Conservation (phyloP, 257 asterid genomes). For the Knoxia roxburghii region DNA sequence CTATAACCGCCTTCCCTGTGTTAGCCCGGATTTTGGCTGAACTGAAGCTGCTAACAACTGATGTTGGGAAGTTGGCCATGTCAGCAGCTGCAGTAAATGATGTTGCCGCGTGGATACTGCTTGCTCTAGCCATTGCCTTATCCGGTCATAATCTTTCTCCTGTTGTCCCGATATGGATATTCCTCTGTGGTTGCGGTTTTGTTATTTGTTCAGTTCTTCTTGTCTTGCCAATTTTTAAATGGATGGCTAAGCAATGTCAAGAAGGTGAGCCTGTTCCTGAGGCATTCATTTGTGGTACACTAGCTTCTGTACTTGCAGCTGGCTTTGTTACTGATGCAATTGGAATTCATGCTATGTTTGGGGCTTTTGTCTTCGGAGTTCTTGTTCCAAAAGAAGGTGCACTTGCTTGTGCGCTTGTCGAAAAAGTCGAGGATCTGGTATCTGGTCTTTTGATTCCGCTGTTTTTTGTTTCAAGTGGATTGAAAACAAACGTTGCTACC, state of each 20-base stretch:
- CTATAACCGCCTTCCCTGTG: conserved; percentile 83
- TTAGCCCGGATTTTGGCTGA: conserved; percentile 78
- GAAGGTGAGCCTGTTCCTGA: conserved; percentile 71
- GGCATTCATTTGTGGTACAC: conserved; percentile 51
- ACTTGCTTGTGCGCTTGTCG: conserved; percentile 63
- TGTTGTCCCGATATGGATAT: conserved; percentile 55
- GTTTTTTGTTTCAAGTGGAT: conserved; percentile 77
- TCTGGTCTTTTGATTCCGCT: conserved; percentile 71
- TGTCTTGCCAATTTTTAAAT: conserved; percentile 45
- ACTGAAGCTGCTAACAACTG: conserved; percentile 70
- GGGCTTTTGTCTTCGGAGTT: conserved; percentile 73
- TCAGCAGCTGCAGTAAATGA: conserved; percentile 82
- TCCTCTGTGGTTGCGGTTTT: conserved; percentile 52
- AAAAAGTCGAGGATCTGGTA: conserved; percentile 78
- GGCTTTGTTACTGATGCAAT: conserved; percentile 58
- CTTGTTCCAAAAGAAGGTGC: conserved; percentile 81
- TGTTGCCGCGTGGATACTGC: conserved; percentile 74
- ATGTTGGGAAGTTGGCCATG: conserved; percentile 67
- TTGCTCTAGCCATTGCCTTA: conserved; percentile 66
- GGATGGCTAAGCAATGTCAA: conserved; percentile 53
- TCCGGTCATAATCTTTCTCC: conserved; percentile 57
- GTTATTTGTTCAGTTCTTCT: conserved; percentile 30
- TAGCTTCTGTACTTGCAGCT: conserved; percentile 58
- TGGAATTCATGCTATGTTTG: conserved; percentile 81
- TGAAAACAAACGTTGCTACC: conserved; percentile 70